A percentile compares a stretch with the other conserved stretches of the same genome.
These are phyloP conservation scores for Botryosphaeria dothidea DNA, from an alignment of 2,329 filamentous ascomycete species.

Conservation along the genomic window DNA sequence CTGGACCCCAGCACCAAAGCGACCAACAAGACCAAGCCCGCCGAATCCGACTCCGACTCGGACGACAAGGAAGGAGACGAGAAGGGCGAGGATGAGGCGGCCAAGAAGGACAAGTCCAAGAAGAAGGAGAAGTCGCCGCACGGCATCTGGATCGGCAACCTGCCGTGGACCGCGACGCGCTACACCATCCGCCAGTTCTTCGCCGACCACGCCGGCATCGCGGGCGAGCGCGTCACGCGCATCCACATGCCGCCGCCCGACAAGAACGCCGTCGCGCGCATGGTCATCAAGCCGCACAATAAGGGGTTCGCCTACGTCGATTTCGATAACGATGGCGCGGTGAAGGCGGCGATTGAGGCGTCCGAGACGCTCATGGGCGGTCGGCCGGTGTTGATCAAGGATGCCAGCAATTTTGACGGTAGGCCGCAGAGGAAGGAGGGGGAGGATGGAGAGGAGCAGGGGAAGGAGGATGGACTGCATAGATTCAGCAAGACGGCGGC, in stretches of 20 bases:
- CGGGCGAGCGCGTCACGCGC: slow-evolving; percentile 73
- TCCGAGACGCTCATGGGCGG: slow-evolving; percentile 80
- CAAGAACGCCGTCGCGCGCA: slow-evolving; percentile 34
- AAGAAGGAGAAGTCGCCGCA: slow-evolving; percentile 67
- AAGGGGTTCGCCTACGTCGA: slow-evolving; percentile 97
- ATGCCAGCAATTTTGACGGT: slow-evolving; percentile 87
- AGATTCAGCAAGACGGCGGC: slow-evolving; percentile 18
- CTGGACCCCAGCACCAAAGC: slow-evolving; percentile 32
- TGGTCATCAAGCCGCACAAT: slow-evolving; percentile 64
- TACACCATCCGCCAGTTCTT: slow-evolving; percentile 77
- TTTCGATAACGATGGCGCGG: slow-evolving; percentile 68
- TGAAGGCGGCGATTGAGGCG: slow-evolving; percentile 76
- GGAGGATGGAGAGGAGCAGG: slow-evolving; percentile 41
- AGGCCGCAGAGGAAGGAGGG: slow-evolving; percentile 67
- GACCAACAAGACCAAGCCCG: slow-evolving; percentile 19
- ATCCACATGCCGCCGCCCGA: slow-evolving; percentile 71
- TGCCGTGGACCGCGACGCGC: slow-evolving; percentile 79
- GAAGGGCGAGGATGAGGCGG: slow-evolving; percentile 28
- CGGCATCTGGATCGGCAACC: slow-evolving; percentile 94
- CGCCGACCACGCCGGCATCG: slow-evolving; percentile 62
- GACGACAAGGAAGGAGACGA: slow-evolving; percentile 25
- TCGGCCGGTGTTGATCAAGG: slow-evolving; percentile 88
- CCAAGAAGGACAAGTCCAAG: slow-evolving; percentile 18
- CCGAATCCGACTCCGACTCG: slow-evolving; percentile 33
- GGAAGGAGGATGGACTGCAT: slow-evolving; percentile 36